A percentile compares a stretch with the other conserved stretches of the same genome.
Conservation (phyloP, 441 rosid genomes). For the Bruguiera hainesii region DNA sequence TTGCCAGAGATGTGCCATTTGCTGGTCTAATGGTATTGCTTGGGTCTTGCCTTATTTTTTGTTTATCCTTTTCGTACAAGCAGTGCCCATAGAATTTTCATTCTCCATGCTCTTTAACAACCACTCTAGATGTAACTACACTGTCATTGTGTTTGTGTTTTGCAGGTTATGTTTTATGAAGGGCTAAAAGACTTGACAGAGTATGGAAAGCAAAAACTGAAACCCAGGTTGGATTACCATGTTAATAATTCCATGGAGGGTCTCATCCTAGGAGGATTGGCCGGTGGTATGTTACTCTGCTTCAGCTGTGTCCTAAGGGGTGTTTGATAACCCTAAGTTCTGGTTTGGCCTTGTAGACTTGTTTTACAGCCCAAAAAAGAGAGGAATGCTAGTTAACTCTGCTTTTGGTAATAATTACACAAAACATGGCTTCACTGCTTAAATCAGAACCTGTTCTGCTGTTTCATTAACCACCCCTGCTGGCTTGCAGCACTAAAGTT, state of each 20-base stretch:
- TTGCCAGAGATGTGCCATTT: conserved; percentile 93
- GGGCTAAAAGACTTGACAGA: conserved; percentile 60
- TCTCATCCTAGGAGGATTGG: conserved; percentile 81
- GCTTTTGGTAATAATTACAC: neutral
- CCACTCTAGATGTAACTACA: neutral
- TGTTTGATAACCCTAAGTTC: neutral
- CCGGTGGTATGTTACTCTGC: conserved; percentile 71
- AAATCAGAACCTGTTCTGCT: neutral
- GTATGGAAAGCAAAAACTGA: conserved; percentile 53
- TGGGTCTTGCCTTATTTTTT: too few species aligned
- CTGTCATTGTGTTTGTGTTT: conserved; percentile 6
- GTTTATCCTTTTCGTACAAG: too few species aligned
- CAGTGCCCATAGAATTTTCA: too few species aligned
- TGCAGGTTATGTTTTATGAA: conserved; percentile 87
- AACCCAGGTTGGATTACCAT: conserved; percentile 35
- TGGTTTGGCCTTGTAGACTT: neutral
- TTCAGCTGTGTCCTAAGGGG: conserved; percentile 5
- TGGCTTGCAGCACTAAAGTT: neutral
- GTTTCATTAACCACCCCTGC: neutral
- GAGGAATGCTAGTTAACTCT: neutral
- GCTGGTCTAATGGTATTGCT: conserved; percentile 80
- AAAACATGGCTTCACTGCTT: neutral
- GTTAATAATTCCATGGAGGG: conserved; percentile 65
- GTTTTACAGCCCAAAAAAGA: neutral
- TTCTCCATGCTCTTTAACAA: neutral